Evolutionary conservation across 2,329 filamentous ascomycete genomes (phyloP).

Genomic region (Alternaria solani): DNA sequence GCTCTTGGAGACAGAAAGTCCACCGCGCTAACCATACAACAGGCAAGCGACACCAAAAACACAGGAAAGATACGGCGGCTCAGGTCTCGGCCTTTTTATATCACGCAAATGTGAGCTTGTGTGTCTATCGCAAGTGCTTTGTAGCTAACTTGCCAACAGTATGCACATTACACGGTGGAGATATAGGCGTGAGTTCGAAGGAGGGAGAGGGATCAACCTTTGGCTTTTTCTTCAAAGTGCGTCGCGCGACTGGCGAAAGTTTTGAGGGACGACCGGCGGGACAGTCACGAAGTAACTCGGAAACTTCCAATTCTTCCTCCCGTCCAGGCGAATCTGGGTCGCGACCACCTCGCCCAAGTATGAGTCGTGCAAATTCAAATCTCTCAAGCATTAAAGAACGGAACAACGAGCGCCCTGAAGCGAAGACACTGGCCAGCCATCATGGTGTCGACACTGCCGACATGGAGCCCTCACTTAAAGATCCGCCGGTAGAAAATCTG

Average conservation of each 20-base stretch:
- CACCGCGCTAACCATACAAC: neutral
- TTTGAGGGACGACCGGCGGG: conserved; percentile 38
- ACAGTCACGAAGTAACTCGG: conserved; percentile 35
- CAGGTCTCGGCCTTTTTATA: conserved; percentile 50
- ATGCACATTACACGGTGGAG: conserved; percentile 50
- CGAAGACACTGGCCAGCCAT: conserved; percentile 16
- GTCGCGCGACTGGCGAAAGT: conserved; percentile 30
- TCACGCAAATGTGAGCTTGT: conserved; percentile 44
- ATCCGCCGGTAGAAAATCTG: conserved; percentile 44
- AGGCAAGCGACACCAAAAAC: conserved; percentile 52
- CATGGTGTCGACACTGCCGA: conserved; percentile 20
- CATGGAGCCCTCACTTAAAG: conserved; percentile 35
- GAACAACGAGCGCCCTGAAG: conserved; percentile 23
- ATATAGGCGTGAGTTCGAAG: conserved; percentile 48
- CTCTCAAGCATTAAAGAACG: conserved; percentile 37
- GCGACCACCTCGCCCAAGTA: conserved; percentile 32
- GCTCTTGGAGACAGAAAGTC: neutral
- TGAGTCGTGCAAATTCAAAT: conserved; percentile 39
- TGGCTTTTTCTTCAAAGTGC: conserved; percentile 50
- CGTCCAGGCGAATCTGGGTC: conserved; percentile 20
- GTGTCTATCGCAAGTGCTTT: no score
- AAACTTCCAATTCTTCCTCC: conserved; percentile 17
- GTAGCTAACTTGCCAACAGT: conserved; percentile 25
- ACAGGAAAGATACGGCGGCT: conserved; percentile 54
- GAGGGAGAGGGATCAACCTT: conserved; percentile 49